Evolutionary conservation across 2,329 filamentous ascomycete genomes (phyloP).

Genomic region (Lasiodiplodia citricola): DNA sequence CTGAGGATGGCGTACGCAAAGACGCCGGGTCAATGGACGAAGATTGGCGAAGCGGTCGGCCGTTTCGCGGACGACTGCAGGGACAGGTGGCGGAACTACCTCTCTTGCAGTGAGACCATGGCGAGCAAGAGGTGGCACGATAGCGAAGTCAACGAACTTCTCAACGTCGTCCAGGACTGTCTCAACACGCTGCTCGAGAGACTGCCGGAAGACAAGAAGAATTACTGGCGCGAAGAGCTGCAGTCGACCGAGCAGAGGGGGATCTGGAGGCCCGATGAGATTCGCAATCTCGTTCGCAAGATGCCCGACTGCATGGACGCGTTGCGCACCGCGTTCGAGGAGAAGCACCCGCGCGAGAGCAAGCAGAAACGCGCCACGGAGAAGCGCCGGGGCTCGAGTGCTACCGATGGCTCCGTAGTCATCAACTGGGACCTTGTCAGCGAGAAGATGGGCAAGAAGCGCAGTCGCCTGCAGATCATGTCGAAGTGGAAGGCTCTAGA

Average conservation of each 20-base stretch:
- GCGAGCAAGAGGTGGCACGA: slow-evolving; percentile 64
- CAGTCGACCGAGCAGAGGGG: slow-evolving; percentile 30
- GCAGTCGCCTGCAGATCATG: slow-evolving; percentile 71
- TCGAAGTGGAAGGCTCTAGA: slow-evolving; percentile 64
- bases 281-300: slow-evolving; percentile 38
- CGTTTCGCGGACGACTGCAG: slow-evolving; percentile 70
- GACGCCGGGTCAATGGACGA: slow-evolving; percentile 64
- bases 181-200: slow-evolving; percentile 56
- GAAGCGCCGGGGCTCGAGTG: slow-evolving; percentile 15
- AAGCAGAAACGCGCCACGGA: slow-evolving; percentile 22
- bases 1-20: slow-evolving; percentile 54
- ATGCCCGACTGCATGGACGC: slow-evolving; percentile 29
- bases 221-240: slow-evolving; percentile 27
- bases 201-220: slow-evolving; percentile 30
- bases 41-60: slow-evolving; percentile 63
- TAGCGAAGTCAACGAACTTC: slow-evolving; percentile 63
- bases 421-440: slow-evolving; percentile 72
- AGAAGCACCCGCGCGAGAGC: slow-evolving; percentile 18
- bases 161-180: slow-evolving; percentile 59
- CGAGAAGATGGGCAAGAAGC: slow-evolving; percentile 63
- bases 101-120: slow-evolving; percentile 62
- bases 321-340: slow-evolving; percentile 2
- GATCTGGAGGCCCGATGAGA: slow-evolving; percentile 34
- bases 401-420: slow-evolving; percentile 15
- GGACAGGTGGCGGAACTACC: slow-evolving; percentile 73